Percentiles rank a stretch among this genome's conserved stretches.
phyloP scores from a whole-genome alignment of 1,139 yeast genomes.

The Blastobotrys ciferrii region DNA sequence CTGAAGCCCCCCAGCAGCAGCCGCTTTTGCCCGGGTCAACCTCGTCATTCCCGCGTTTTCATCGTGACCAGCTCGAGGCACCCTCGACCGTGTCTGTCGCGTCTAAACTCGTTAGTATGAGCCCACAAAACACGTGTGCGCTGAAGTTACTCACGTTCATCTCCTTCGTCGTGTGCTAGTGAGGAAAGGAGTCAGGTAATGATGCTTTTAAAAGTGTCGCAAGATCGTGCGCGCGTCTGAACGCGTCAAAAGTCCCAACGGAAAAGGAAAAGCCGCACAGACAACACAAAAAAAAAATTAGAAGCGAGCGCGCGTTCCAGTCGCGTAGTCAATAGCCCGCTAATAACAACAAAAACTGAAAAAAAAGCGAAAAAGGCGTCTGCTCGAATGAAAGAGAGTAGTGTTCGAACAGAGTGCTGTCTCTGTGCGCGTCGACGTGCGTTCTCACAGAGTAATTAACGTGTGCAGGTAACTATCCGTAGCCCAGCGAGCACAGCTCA shows the following conservation, averaged over 20 bases:
- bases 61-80: slow-evolving; percentile 14
- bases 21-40: slow-evolving; percentile 19
- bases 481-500: background rate
- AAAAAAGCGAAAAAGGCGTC: background rate
- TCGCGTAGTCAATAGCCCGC: background rate
- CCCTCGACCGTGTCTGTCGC: slow-evolving; percentile 18
- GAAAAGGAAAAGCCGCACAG: background rate
- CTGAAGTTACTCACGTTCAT: slow-evolving; percentile 6
- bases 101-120: slow-evolving; percentile 10
- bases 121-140: background rate
- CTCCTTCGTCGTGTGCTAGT: background rate
- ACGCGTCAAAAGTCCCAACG: background rate
- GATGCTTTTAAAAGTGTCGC: background rate
- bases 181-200: background rate
- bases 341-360: background rate
- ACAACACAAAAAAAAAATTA: background rate
- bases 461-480: background rate
- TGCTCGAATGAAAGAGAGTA: background rate
- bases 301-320: background rate
- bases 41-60: slow-evolving; percentile 16
- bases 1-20: slow-evolving; percentile 12
- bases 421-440: too few species aligned
- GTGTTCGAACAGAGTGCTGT: too few species aligned
- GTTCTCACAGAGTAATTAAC: background rate
- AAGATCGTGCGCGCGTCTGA: background rate